Evolutionary conservation across 805 yeast species (phyloP).

Genomic region (Pichia pseudocactophila): DNA sequence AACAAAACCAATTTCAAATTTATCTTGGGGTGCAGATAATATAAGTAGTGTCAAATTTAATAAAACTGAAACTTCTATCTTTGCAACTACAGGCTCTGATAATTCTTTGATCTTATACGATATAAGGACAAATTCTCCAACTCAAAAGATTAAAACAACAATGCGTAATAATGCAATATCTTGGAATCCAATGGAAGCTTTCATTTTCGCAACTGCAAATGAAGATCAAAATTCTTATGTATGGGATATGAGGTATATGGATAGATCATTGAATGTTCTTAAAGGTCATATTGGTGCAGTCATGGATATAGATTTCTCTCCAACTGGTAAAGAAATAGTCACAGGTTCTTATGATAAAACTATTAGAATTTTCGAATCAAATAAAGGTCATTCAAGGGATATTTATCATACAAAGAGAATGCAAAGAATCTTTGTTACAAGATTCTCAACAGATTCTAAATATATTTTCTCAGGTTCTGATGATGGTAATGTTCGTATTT

Average conservation of each 20-base stretch:
- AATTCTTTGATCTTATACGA: constrained; percentile 88
- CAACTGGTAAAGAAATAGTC: constrained; percentile 93
- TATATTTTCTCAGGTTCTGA: constrained; percentile 88
- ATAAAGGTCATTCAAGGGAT: constrained; percentile 88
- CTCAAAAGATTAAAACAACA: constrained; percentile 78
- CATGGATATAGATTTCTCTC: constrained; percentile 88
- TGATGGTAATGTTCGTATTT: constrained; percentile 88
- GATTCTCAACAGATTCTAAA: constrained; percentile 81
- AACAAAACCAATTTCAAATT: constrained; percentile 62
- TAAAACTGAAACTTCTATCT: constrained; percentile 76
- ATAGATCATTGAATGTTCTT: constrained; percentile 70
- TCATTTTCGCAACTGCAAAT: constrained; percentile 79
- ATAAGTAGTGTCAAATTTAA: constrained; percentile 76
- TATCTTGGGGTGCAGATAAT: constrained; percentile 97
- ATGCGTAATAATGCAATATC: constrained; percentile 78
- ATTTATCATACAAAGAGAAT: constrained; percentile 94
- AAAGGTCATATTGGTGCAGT: constrained; percentile 97
- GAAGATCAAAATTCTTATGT: constrained; percentile 93
- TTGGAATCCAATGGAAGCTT: constrained; percentile 99
- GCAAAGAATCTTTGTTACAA: constrained; percentile 86
- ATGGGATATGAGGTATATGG: constrained; percentile 94
- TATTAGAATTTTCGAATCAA: constrained; percentile 59
- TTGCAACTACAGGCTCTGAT: constrained; percentile 88
- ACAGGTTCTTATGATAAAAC: constrained; percentile 95
- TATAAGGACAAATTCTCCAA: constrained; percentile 80